Base-by-base conservation (phyloP, 208 protist species). In the Leishmania lainsoni region DNA sequence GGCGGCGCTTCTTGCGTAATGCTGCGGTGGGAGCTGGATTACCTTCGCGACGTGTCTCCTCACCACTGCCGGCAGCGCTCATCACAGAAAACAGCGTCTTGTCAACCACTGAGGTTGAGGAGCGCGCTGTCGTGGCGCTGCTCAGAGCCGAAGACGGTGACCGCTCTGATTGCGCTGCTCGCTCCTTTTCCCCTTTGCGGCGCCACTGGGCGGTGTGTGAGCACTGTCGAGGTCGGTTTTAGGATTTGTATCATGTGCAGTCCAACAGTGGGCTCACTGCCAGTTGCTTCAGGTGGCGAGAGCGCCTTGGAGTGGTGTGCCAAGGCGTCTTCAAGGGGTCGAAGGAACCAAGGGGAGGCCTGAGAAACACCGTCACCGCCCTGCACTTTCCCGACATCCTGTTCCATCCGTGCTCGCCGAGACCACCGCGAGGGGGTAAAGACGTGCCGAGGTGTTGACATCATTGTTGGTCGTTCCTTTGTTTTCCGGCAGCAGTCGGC, bases 371-470 rank as follows among this genome's bases (percentile, higher is more conserved):
- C 42, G 32, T 14, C 52, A 3, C 52, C 32, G 49, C 35, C 26
- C 39, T 35, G 69, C 74, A 39, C 51, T 20, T 39, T 61, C 22
- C 10, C 51, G 4, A 5, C 42, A 32, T 9, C 22, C 8, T 61
- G 48, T 29, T 22, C 16, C 42, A 16, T 14, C 39, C 9, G 12
- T 22, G 49, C 39, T 51, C 29, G 71, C 8, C 76, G 68, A 39
- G 49, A 81, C 73, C 78, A 78, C 5, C 78, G 73, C 4, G 82
- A 82, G 26, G 73, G 82, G 3, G 82, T 82, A 51, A 86, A 79
- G 65, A 72, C 32, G 58, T 61, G 82, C 5, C 26, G 26, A 29
- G 66, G 54, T 45, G 70, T 5, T 32, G 70, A 42, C 56, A 32
- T 29, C 16, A 26, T 39, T 32, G 51, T 26, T 69, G n/a, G 45